phyloP scores from a whole-genome alignment of 1,284 basidiomycete species.

The Vanrija pseudolonga region DNA sequence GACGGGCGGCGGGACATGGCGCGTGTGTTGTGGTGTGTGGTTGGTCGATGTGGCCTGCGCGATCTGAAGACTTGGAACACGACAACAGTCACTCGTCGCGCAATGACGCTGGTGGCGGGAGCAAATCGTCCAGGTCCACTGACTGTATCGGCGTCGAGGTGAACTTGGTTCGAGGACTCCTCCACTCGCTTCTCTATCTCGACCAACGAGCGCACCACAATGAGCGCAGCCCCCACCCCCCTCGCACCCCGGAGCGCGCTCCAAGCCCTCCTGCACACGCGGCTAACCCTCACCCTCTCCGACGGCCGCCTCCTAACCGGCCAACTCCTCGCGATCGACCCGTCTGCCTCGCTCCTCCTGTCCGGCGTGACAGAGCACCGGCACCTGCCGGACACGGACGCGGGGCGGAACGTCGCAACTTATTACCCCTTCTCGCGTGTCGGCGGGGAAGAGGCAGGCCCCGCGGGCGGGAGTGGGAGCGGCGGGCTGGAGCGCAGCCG shows the following conservation, averaged over 20 bases:
- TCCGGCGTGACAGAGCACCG: slow-evolving; percentile 6
- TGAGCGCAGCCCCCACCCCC: not conserved
- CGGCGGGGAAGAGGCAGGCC: not conserved
- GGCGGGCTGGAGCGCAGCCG: not conserved
- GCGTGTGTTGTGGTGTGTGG: not conserved
- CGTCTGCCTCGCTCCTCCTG: slow-evolving; percentile 8
- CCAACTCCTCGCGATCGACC: slow-evolving; percentile 9
- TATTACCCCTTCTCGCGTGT: slow-evolving; percentile 13
- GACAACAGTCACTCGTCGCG: too few species aligned
- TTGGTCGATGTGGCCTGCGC: too few species aligned
- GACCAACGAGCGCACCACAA: not conserved
- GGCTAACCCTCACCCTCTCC: slow-evolving; percentile 1
- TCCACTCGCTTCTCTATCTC: too few species aligned
- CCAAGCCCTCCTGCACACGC: slow-evolving; percentile 14
- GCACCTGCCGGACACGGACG: not conserved
- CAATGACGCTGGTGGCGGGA: too few species aligned
- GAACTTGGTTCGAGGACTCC: too few species aligned
- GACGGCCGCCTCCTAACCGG: slow-evolving; percentile 12
- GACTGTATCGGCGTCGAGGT: too few species aligned
- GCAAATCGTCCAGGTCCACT: too few species aligned
- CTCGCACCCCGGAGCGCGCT: not conserved
- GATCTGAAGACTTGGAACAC: too few species aligned
- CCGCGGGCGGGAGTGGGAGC: not conserved
- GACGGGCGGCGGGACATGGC: not conserved
- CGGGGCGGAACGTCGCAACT: slow-evolving; percentile 4